Evolutionary conservation across 306 rosid genomes (phyloP), one percentile per base, ranked within the genome.

Genomic region (Acacia confusa): DNA sequence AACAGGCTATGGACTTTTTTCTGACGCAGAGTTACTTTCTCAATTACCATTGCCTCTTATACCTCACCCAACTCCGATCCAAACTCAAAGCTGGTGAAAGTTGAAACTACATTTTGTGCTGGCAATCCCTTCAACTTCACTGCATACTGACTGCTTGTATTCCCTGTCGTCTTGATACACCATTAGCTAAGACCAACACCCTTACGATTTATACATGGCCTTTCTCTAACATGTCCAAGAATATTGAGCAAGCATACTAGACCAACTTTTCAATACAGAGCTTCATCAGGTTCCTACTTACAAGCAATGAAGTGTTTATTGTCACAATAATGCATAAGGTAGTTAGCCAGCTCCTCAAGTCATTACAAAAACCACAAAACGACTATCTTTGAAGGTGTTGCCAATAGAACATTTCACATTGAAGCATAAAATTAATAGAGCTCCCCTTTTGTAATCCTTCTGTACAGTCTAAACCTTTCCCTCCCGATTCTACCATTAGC

Each of bases 241-340:
- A 50, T 19, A n/a, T 47, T 25, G 9, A 25, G 14, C 58, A 75
- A 53, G 53, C n/a, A 50, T 25, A 44, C 61, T 5, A 70, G 57
- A 17, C 57, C 69, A 82, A 65, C 61, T 43, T 79, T 75, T 52
- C 36, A 16, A 43, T 15, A 44, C 11, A 75, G 14, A 82, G 38
- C 77, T 74, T 75, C 68, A 75, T 70, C 27, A 64, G 48, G 81
- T 47, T 64, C 70, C 68, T 27, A 61, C 38, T 61, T 24, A 79
- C 67, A 9, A 20, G 27, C 61, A 20, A n/a, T 55, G 24, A 55
- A 55, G 73, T 53, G 67, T 64, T 43, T 40, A 14, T 60, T 24
- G 20, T 79, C 80, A 79, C 28, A 47, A 74, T 45, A 79, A 74
- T 52, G 14, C 32, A 57, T 34, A 75, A 78, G 2, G 24, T 32